Evolutionary conservation across 73 alveolate genomes (phyloP).

Genomic region (Diophrys sp.): DNA sequence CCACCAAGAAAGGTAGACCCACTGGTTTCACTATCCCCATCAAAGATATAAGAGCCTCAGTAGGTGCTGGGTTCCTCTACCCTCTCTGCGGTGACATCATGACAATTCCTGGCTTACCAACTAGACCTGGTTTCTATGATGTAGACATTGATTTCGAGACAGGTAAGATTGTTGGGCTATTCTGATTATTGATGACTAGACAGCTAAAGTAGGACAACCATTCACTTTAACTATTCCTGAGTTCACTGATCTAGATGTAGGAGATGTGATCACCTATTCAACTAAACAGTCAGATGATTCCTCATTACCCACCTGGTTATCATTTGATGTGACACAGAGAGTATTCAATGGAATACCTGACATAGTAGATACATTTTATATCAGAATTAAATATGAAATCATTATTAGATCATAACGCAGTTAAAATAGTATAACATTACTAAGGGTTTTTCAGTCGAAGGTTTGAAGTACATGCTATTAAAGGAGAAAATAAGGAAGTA

Average conservation of each 20-base stretch:
- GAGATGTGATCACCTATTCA: conserved; percentile 1
- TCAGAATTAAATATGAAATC: neutral
- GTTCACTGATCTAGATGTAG: conserved; percentile 18
- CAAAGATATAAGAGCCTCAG: conserved; percentile 29
- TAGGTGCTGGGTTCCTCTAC: conserved; percentile 44
- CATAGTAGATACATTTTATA: neutral
- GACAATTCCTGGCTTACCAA: conserved; percentile 54
- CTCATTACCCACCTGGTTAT: conserved; percentile 4
- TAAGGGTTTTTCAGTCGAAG: too few species aligned
- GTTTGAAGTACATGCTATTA: too few species aligned
- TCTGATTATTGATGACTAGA: conserved; percentile 11
- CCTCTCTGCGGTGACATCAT: conserved; percentile 42
- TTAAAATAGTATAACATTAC: too few species aligned
- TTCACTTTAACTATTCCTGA: neutral
- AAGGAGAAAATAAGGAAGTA: too few species aligned
- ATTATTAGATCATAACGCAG: too few species aligned
- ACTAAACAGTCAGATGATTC: conserved; percentile 1
- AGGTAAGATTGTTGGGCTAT: conserved; percentile 37
- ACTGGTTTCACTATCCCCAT: conserved; percentile 22
- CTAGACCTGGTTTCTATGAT: conserved; percentile 49
- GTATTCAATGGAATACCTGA: conserved; percentile 5
- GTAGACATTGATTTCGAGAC: conserved; percentile 32
- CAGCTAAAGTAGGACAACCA: too few species aligned
- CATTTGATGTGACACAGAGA: neutral
- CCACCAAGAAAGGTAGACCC: conserved; percentile 18